A percentile compares a stretch with the other conserved stretches of the same genome.
Evolutionary conservation across 148 eudicot genomes (phyloP).

Genomic region (Polygonum maritimum): DNA sequence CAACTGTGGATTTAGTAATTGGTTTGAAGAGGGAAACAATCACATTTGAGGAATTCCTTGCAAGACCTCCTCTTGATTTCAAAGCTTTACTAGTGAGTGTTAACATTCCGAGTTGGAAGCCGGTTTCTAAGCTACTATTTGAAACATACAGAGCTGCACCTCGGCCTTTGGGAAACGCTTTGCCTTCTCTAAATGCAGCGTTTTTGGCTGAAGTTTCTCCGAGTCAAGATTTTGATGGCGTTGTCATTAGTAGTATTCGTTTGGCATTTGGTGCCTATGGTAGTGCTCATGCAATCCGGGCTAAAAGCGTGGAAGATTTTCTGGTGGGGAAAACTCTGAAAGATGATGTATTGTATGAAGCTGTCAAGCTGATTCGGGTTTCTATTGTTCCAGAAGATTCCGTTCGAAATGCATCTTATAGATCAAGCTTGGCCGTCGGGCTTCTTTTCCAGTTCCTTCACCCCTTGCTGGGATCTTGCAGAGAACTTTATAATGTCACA

Average conservation of each 20-base stretch:
- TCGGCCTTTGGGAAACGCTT: constrained; percentile 84
- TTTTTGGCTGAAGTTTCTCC: constrained; percentile 58
- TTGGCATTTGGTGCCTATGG: constrained; percentile 86
- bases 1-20: constrained; percentile 41
- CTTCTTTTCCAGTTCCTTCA: constrained; percentile 70
- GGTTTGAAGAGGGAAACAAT: constrained; percentile 32
- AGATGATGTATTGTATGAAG: constrained; percentile 39
- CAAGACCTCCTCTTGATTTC: constrained; percentile 51
- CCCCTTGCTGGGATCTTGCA: constrained; percentile 21
- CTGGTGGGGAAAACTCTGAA: constrained; percentile 41
- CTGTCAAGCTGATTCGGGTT: constrained; percentile 39
- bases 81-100: constrained; percentile 49
- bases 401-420: constrained; percentile 42
- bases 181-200: constrained; percentile 80
- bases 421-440: constrained; percentile 70
- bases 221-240: constrained; percentile 18
- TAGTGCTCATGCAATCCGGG: constrained; percentile 59
- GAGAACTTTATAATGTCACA: constrained; percentile 7
- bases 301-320: constrained; percentile 53
- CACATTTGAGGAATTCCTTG: constrained; percentile 61
- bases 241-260: constrained; percentile 31
- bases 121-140: constrained; percentile 37
- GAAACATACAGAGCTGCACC: constrained; percentile 86
- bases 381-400: constrained; percentile 57
- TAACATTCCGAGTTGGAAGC: constrained; percentile 42